Percentiles rank a stretch among this genome's conserved stretches.
phyloP scores from a whole-genome alignment of 768 basidiomycete genomes.

The button mushroom (Agaricus bisporus) region DNA sequence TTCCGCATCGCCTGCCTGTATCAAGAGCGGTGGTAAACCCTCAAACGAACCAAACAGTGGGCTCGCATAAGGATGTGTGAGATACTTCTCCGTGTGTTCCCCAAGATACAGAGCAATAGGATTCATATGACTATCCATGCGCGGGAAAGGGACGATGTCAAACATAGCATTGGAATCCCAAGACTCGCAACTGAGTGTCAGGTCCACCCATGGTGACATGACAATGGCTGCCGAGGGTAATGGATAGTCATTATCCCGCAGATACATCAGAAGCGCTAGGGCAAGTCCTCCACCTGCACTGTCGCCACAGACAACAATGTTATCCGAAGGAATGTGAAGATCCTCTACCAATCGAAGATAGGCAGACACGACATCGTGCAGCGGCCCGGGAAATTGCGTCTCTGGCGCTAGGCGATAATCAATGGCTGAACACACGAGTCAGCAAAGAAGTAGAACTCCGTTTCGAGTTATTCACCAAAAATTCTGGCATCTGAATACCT shows the following conservation, averaged over 20 bases:
- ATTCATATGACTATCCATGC: constrained; percentile 78
- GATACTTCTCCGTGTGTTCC: constrained; percentile 66
- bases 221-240: constrained; percentile 82
- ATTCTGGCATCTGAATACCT: constrained; percentile 86
- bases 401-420: constrained; percentile 97
- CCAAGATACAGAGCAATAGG: constrained; percentile 94
- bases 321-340: constrained; percentile 85
- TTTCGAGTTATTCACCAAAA: constrained; percentile 42
- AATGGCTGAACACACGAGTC: constrained; percentile 49
- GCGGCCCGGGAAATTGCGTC: constrained; percentile 86
- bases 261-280: constrained; percentile 85
- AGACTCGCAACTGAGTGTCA: constrained; percentile 97
- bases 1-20: constrained; percentile 92
- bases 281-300: constrained; percentile 90
- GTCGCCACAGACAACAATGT: constrained; percentile 85
- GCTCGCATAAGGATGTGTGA: constrained; percentile 95
- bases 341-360: constrained; percentile 87
- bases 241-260: constrained; percentile 85
- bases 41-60: constrained; percentile 88
- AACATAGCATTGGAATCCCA: constrained; percentile 92
- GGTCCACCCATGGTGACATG: constrained; percentile 90
- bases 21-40: constrained; percentile 83
- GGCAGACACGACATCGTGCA: constrained; percentile 78
- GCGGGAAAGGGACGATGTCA: constrained; percentile 75
- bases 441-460: neutral